Percentiles rank a stretch among this genome's conserved stretches.
Evolutionary conservation across 2,329 filamentous ascomycete genomes (phyloP).

Genomic region (Corniculantispora saksenae): DNA sequence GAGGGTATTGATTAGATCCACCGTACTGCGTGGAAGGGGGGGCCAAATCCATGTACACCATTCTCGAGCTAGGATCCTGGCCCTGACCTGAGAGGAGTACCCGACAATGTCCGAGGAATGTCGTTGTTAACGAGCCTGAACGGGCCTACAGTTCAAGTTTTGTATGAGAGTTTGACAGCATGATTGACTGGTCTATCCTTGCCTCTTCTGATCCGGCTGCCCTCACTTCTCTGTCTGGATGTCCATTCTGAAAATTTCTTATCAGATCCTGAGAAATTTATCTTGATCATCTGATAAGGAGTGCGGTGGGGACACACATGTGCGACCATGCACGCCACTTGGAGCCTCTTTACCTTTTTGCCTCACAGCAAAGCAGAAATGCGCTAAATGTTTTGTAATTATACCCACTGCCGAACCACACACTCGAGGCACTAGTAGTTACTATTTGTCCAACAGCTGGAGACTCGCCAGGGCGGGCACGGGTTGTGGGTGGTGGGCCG

Average conservation of each 20-base stretch:
- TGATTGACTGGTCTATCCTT: not conserved
- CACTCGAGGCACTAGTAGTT: not conserved
- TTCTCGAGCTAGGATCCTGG: not conserved
- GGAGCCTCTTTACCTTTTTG: not conserved
- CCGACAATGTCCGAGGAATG: slow-evolving; percentile 3
- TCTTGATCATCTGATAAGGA: slow-evolving; percentile 23
- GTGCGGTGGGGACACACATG: not conserved
- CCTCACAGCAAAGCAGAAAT: not conserved
- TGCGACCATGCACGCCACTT: not conserved
- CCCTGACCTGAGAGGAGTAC: not conserved
- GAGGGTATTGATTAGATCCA: slow-evolving; percentile 8
- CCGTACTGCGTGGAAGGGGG: not conserved
- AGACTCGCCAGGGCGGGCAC: not conserved
- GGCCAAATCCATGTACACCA: not conserved
- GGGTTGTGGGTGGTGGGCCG: not conserved
- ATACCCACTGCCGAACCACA: not conserved
- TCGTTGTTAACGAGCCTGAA: not conserved
- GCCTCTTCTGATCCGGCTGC: not conserved
- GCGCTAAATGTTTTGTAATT: not conserved
- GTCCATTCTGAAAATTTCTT: not conserved
- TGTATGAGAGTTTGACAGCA: too few relatives aligned
- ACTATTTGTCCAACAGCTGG: not conserved
- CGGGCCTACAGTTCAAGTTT: too few relatives aligned
- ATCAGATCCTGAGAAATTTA: slow-evolving; percentile 21
- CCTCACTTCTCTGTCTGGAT: not conserved